These are phyloP conservation scores for Microbotryum lychnidis-dioicae DNA, from an alignment of 1,284 basidiomycete genomes.

Conservation along the genomic window DNA sequence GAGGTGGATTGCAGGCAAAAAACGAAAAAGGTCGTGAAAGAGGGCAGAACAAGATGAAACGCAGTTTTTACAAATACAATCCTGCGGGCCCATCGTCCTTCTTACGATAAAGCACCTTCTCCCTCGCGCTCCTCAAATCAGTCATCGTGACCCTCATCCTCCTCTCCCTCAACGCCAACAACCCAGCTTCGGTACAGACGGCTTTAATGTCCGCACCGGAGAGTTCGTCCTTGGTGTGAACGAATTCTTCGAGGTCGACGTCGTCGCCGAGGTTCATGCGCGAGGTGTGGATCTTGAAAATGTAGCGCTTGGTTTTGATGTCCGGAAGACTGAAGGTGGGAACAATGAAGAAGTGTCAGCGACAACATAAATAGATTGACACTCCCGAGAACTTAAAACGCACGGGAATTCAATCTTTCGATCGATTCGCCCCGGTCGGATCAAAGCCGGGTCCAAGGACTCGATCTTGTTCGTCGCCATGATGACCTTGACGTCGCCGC, in stretches of 20 bases:
- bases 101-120: constrained; percentile 38
- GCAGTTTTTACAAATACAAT: constrained; percentile 31
- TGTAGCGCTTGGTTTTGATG: constrained; percentile 93
- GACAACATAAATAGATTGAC: no score
- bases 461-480: constrained; percentile 93
- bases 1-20: neutral
- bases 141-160: constrained; percentile 91
- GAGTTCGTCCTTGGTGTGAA: constrained; percentile 86
- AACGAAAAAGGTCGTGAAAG: neutral
- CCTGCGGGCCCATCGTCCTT: constrained; percentile 37
- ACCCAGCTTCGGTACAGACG: constrained; percentile 69
- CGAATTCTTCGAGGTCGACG: constrained; percentile 92
- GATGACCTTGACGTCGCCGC: constrained; percentile 93
- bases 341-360: no score
- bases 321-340: constrained; percentile 63
- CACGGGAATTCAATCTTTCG: constrained; percentile 68
- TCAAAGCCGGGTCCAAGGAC: constrained; percentile 88
- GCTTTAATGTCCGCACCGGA: constrained; percentile 98
- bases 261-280: constrained; percentile 89
- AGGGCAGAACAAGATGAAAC: neutral
- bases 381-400: constrained; percentile 9
- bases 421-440: constrained; percentile 96
- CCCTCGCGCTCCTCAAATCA: constrained; percentile 37
- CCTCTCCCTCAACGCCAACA: constrained; percentile 86
- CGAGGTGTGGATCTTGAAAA: constrained; percentile 93